Conservation (phyloP, 2,329 filamentous ascomycete species). For the Fusarium denticulatum region DNA sequence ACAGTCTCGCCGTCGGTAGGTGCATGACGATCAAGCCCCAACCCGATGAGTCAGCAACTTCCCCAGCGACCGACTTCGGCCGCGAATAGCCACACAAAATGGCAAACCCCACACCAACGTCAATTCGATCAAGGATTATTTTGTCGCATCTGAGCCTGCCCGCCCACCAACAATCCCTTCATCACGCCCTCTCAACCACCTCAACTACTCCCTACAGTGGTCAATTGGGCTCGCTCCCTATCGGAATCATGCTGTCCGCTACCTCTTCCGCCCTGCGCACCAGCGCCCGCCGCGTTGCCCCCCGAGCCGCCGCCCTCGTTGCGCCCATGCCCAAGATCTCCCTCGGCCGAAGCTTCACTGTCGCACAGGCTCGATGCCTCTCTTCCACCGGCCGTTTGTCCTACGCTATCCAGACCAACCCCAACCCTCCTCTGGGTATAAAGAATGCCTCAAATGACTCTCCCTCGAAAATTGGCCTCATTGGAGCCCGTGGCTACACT, state of each 20-base stretch:
- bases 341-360: background rate
- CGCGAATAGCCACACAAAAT: conserved; percentile 1
- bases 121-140: conserved; percentile 12
- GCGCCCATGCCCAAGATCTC: conserved; percentile 6
- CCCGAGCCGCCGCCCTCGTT: conserved; percentile 30
- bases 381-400: background rate
- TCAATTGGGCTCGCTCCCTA: conserved; percentile 21
- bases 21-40: background rate
- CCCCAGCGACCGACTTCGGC: conserved; percentile 3
- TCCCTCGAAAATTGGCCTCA: conserved; percentile 83
- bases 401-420: conserved; percentile 63
- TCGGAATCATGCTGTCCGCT: conserved; percentile 25
- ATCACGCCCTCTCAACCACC: background rate
- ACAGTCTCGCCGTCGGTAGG: background rate
- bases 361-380: conserved; percentile 2
- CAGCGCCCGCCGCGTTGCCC: conserved; percentile 19
- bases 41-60: background rate
- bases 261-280: conserved; percentile 22
- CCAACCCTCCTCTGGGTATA: conserved; percentile 88
- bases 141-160: background rate
- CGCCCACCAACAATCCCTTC: background rate
- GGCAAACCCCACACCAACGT: background rate
- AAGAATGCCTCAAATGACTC: conserved; percentile 86
- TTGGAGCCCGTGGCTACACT: conserved; percentile 93
- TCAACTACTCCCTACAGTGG: background rate